phyloP scores from a whole-genome alignment of 2,329 filamentous ascomycete species.

The Trichoderma citrinoviride region DNA sequence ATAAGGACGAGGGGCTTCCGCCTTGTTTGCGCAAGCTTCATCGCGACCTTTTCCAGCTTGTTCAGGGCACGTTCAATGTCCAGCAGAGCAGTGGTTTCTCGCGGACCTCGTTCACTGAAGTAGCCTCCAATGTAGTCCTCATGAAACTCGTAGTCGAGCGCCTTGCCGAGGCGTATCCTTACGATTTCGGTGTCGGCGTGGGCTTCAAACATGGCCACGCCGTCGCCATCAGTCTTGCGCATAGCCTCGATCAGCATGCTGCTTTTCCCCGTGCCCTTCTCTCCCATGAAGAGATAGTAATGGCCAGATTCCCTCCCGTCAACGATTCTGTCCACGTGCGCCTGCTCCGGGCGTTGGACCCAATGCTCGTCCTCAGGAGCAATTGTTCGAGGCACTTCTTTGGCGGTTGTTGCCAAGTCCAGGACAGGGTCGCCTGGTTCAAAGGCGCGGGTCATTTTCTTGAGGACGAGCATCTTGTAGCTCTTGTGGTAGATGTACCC shows the following conservation, averaged over 20 bases:
- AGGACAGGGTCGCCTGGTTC: constrained; percentile 86
- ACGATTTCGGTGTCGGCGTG: constrained; percentile 96
- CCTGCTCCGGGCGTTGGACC: constrained; percentile 81
- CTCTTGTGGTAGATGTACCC: constrained; percentile 76
- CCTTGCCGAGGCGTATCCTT: constrained; percentile 85
- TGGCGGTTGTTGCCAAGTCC: constrained; percentile 69
- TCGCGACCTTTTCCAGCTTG: constrained; percentile 93
- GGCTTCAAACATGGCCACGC: constrained; percentile 92
- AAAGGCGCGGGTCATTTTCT: constrained; percentile 92
- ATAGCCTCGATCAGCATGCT: constrained; percentile 95
- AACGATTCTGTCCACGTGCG: constrained; percentile 78
- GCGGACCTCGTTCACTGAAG: constrained; percentile 88
- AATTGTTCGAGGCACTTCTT: constrained; percentile 48
- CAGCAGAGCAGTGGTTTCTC: constrained; percentile 85
- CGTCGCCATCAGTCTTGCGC: constrained; percentile 85
- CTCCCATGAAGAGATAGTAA: constrained; percentile 88
- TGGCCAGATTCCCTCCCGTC: constrained; percentile 70
- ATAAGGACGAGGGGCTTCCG: constrained; percentile 81
- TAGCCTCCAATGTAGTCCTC: constrained; percentile 97
- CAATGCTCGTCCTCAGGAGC: constrained; percentile 53
- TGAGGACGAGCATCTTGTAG: constrained; percentile 88
- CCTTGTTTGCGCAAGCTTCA: constrained; percentile 61
- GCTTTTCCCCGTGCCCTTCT: constrained; percentile 95
- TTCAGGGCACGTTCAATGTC: constrained; percentile 97
- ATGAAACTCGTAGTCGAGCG: constrained; percentile 93